phyloP scores from a whole-genome alignment of 805 yeast species.

The Maudiozyma pseudohumilis region DNA sequence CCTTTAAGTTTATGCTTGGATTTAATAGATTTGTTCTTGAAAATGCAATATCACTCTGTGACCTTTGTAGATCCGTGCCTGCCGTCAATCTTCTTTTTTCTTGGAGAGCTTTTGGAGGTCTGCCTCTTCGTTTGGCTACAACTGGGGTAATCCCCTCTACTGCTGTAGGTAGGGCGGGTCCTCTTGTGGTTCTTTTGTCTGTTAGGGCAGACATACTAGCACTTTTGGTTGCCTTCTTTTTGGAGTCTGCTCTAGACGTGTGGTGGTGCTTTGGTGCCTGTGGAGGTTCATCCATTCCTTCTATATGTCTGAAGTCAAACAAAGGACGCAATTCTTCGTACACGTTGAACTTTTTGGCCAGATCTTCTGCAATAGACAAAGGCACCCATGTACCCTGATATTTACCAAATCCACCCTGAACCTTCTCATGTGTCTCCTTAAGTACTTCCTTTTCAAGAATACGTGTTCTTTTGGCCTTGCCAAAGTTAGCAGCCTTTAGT shows the following conservation, averaged over 20 bases:
- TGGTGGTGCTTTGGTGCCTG: conserved; percentile 59
- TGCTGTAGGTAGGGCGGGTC: neutral
- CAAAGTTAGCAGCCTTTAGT: conserved; percentile 84
- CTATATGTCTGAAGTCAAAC: conserved; percentile 46
- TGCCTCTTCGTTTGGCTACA: conserved; percentile 25
- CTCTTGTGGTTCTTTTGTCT: conserved; percentile 27
- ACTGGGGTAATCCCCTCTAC: conserved; percentile 9
- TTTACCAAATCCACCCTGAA: conserved; percentile 95
- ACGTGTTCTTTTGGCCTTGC: conserved; percentile 87
- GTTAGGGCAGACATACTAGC: conserved; percentile 12
- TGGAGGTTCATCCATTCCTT: conserved; percentile 46
- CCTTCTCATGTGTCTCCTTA: conserved; percentile 78
- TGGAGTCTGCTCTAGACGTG: conserved; percentile 39
- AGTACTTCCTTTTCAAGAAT: conserved; percentile 88
- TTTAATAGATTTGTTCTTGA: conserved; percentile 22
- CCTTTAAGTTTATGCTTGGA: conserved; percentile 17
- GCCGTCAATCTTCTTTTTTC: conserved; percentile 13
- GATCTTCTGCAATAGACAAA: conserved; percentile 54
- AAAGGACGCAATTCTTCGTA: conserved; percentile 53
- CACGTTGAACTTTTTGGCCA: conserved; percentile 59
- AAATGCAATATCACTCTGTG: conserved; percentile 24
- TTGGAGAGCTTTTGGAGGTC: conserved; percentile 19
- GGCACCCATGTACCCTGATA: conserved; percentile 98
- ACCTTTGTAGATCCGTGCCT: conserved; percentile 16
- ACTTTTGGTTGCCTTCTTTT: conserved; percentile 24